Evolutionary conservation across 352 stramenopile genomes (phyloP).

Genomic region (Pilasporangium apinafurcum): DNA sequence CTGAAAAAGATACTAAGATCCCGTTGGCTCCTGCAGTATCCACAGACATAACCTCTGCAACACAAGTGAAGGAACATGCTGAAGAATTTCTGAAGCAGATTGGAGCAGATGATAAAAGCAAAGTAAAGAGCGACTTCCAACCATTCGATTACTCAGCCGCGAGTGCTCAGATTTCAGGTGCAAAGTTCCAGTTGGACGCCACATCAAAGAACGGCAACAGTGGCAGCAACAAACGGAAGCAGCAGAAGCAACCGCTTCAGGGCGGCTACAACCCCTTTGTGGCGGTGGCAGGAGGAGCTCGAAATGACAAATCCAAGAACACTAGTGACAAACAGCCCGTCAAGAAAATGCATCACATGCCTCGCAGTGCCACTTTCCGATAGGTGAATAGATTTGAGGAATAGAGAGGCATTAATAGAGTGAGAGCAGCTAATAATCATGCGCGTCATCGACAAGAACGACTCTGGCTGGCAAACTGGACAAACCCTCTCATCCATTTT

Average conservation of each 20-base stretch:
- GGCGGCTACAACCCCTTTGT: conserved; percentile 77
- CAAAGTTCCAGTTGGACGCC: conserved; percentile 42
- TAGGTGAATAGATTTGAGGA: conserved; percentile 27
- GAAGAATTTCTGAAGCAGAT: conserved; percentile 48
- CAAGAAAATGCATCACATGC: conserved; percentile 83
- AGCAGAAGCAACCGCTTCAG: conserved; percentile 33
- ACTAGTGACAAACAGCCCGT: conserved; percentile 32
- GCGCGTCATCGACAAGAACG: no score
- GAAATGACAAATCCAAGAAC: conserved; percentile 9
- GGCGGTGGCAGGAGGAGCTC: conserved; percentile 34
- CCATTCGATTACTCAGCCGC: conserved; percentile 55
- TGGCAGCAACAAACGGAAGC: conserved; percentile 15
- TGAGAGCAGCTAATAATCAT: no score
- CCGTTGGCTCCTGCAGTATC: background rate
- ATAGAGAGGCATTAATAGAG: conserved; percentile 2
- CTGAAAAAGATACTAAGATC: background rate
- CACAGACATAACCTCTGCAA: conserved; percentile 17
- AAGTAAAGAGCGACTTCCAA: conserved; percentile 18
- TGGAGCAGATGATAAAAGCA: conserved; percentile 5
- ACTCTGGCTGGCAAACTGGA: no score
- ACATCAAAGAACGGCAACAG: conserved; percentile 17
- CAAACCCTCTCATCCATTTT: conserved; percentile 1
- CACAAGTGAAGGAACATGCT: conserved; percentile 27
- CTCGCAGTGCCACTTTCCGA: conserved; percentile 78
- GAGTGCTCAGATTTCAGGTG: conserved; percentile 27